These are phyloP conservation scores for Pouteria campechiana DNA, from an alignment of 179 eudicot species.

Conservation along the genomic window DNA sequence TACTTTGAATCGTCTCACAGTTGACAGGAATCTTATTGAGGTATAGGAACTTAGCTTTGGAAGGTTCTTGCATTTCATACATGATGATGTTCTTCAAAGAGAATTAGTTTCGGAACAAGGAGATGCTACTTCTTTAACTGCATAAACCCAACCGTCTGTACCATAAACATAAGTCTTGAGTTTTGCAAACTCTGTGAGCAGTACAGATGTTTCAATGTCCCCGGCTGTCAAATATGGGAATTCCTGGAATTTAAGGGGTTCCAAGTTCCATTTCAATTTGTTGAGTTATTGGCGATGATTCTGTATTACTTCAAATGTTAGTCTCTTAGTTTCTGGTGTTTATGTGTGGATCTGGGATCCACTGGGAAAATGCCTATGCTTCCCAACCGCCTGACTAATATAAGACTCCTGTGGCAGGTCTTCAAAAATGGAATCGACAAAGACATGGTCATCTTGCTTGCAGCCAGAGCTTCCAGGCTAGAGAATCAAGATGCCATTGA, in stretches of 20 bases:
- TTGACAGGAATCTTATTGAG: constrained; percentile 54
- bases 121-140: too few relatives aligned
- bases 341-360: neutral
- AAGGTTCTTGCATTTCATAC: neutral
- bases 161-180: too few relatives aligned
- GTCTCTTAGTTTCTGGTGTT: neutral
- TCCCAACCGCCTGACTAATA: too few relatives aligned
- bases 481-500: constrained; percentile 90
- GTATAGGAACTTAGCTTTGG: constrained; percentile 14
- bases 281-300: neutral
- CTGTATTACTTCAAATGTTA: neutral
- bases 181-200: too few relatives aligned
- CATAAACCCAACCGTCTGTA: too few relatives aligned
- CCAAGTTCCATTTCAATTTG: neutral
- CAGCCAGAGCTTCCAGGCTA: constrained; percentile 74
- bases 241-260: neutral
- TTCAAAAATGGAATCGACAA: constrained; percentile 50
- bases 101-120: constrained; percentile 1
- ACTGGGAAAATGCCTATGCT: neutral
- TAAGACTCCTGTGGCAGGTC: constrained; percentile 23
- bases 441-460: constrained; percentile 48
- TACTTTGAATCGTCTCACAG: constrained; percentile 52
- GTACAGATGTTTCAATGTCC: neutral
- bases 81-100: neutral
- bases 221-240: neutral